These are phyloP conservation scores for Aphanomyces stellatus DNA, from an alignment of 352 stramenopile species.

Conservation along the genomic window DNA sequence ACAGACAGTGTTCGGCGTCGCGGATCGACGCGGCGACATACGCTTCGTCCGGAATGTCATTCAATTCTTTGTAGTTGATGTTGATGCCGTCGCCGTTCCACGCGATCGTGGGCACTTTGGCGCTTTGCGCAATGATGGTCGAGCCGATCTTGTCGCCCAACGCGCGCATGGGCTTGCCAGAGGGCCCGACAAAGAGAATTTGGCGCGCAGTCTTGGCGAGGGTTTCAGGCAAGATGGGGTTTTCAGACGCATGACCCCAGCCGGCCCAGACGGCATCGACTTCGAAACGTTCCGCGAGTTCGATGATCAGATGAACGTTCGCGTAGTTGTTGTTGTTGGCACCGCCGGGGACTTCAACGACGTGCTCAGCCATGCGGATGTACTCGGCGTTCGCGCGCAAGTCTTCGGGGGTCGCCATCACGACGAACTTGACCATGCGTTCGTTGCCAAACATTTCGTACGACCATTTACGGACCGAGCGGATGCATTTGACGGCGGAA, in stretches of 20 bases:
- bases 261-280: slow-evolving; percentile 98
- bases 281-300: slow-evolving; percentile 93
- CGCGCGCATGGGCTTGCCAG: slow-evolving; percentile 96
- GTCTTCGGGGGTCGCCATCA: slow-evolving; percentile 99
- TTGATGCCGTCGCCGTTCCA: slow-evolving; percentile 97
- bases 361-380: slow-evolving; percentile 99
- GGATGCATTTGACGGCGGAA: slow-evolving; percentile 98
- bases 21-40: slow-evolving; percentile 93
- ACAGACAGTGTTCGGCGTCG: slow-evolving; percentile 87
- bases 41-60: slow-evolving; percentile 88
- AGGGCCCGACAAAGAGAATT: slow-evolving; percentile 98
- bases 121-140: slow-evolving; percentile 99
- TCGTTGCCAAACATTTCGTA: slow-evolving; percentile 98
- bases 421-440: slow-evolving; percentile 94
- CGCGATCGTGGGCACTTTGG: slow-evolving; percentile 96
- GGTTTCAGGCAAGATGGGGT: slow-evolving; percentile 94
- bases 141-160: slow-evolving; percentile 99
- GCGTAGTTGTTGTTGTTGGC: slow-evolving; percentile 99
- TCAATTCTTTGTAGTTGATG: slow-evolving; percentile 83
- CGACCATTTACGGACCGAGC: slow-evolving; percentile 96
- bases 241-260: slow-evolving; percentile 99
- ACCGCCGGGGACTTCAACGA: slow-evolving; percentile 98
- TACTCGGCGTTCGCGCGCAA: slow-evolving; percentile 99
- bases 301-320: slow-evolving; percentile 98
- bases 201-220: slow-evolving; percentile 84